Evolutionary conservation across 805 yeast species (phyloP), one percentile per base, ranked within the genome.

Genomic region (Candida orba): DNA sequence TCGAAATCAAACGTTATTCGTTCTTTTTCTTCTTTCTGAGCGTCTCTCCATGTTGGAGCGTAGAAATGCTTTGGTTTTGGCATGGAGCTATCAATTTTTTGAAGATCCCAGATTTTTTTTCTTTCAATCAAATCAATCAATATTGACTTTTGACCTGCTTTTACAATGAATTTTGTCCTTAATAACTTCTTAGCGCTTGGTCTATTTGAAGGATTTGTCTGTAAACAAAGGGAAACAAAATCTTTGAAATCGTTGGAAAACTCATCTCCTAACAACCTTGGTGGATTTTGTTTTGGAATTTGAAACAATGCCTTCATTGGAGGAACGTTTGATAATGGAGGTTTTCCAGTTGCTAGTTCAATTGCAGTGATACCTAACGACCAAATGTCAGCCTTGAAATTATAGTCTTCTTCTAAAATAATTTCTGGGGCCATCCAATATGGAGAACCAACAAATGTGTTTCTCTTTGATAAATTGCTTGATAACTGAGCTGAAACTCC

Each of bases 391-490:
- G 96, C 99, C 64, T 83, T 90, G 44, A 81, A 76, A 62, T 86
- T 95, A 35, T 81, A 75, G 20, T 82, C 87, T 39, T 91, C 95
- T 62, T 90, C 97, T 60, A 85, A 71, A 33, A 91, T 91, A 30
- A 91, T 98, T 62, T 91, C 99, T 0, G 99, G 99, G 0, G 98
- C 96, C 99, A 93, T 93, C 99, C 99, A 93, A 61, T 89, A 93
- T 1, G 95, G 95, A 0, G 95, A 84, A 1, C 95, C 95, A 8
- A 76, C 81, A 56, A 76, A 70, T 0, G 82, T 77, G 59, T 72
- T 69, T 52, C 99, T 71, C 55, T 82, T 75, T 36, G 84, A 71
- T 46, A 79, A 54, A 52, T 79, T 78, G 50, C 73, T 80, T 5
- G 95, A 80, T 8, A 78, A 70, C 52, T 81, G 84, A 1, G 97